These are phyloP conservation scores for Niebla homalea DNA, from an alignment of 495 filamentous ascomycete species.

Conservation along the genomic window DNA sequence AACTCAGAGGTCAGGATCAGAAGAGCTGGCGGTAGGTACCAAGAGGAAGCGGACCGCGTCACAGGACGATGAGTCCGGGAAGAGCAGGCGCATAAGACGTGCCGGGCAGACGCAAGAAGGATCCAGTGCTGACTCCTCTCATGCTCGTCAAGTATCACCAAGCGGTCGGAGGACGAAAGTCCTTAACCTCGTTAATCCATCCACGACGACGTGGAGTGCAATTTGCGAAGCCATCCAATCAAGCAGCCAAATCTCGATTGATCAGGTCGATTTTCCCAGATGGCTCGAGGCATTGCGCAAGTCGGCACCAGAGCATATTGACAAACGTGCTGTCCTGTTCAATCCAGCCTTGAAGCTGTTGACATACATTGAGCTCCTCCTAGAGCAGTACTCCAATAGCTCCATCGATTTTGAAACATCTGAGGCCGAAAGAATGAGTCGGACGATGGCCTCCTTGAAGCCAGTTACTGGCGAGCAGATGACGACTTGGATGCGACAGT, in stretches of 20 bases:
- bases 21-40: too few species aligned
- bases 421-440: too few species aligned
- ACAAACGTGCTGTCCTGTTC: too few species aligned
- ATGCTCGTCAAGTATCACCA: neutral
- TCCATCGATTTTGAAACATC: too few species aligned
- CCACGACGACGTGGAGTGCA: neutral
- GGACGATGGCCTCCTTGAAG: too few species aligned
- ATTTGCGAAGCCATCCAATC: neutral
- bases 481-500: too few species aligned
- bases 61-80: neutral
- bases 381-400: too few species aligned
- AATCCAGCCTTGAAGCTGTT: too few species aligned
- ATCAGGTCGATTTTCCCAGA: neutral
- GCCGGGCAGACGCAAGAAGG: neutral
- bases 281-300: neutral
- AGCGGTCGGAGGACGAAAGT: neutral
- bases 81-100: neutral
- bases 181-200: conserved; percentile 3
- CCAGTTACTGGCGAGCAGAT: too few species aligned
- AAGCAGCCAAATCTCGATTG: neutral
- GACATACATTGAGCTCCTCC: too few species aligned
- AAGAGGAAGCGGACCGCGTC: neutral
- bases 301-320: too few species aligned
- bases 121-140: neutral
- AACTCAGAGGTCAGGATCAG: too few species aligned